Percentiles rank a stretch among this genome's conserved stretches.
Conservation (phyloP, 176 grass and related monocot genomes). For the Zoysia pacifica region DNA sequence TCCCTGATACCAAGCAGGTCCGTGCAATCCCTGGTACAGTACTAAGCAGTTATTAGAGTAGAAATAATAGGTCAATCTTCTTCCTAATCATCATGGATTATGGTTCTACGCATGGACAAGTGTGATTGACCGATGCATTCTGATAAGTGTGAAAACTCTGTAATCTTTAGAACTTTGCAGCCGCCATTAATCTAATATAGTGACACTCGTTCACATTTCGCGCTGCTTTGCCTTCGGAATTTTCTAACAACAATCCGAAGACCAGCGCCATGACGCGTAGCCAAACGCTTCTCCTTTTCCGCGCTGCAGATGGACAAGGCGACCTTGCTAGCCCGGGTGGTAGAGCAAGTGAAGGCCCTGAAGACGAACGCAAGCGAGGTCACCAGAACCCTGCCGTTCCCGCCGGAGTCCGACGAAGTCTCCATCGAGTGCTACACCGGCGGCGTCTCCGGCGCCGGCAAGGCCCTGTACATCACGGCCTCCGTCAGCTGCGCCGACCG, state of each 20-base stretch:
- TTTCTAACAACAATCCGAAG: not conserved
- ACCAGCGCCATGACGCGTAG: not conserved
- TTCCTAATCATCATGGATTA: not conserved
- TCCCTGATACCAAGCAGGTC: conserved; percentile 81
- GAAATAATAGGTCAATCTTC: not conserved
- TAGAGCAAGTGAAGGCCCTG: conserved; percentile 65
- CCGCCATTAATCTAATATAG: not conserved
- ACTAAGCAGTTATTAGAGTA: not conserved
- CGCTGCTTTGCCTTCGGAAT: not conserved
- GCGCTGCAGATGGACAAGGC: conserved; percentile 73
- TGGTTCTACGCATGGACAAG: not conserved
- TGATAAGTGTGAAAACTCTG: not conserved
- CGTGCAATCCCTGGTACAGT: not conserved
- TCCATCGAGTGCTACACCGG: conserved; percentile 31
- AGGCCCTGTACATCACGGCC: conserved; percentile 35
- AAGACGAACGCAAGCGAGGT: conserved; percentile 52
- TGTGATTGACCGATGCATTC: not conserved
- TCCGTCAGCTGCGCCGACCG: conserved; percentile 54
- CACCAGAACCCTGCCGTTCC: conserved; percentile 11
- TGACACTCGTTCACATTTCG: conserved; percentile 25
- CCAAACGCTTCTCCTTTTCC: not conserved
- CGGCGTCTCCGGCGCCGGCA: not conserved
- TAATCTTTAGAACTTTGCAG: conserved; percentile 5
- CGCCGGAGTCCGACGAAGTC: conserved; percentile 45
- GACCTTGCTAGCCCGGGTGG: conserved; percentile 57